phyloP scores from a whole-genome alignment of 805 yeast genomes.

The Starmerella apis region DNA sequence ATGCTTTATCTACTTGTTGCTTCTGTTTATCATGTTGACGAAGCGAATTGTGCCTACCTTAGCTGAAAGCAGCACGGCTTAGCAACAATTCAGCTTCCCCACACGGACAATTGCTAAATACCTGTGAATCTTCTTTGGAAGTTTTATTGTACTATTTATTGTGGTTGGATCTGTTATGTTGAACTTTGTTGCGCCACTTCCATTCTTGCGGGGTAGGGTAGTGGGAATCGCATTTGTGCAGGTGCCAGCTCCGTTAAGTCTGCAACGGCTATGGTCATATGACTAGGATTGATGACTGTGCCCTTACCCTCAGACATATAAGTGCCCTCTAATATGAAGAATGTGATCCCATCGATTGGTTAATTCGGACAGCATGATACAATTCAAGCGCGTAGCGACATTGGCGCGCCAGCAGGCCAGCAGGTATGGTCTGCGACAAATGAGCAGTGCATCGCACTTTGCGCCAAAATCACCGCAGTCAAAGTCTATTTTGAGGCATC shows the following conservation, averaged over 20 bases:
- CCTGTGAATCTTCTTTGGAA: no score
- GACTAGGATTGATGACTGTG: not conserved
- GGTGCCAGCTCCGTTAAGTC: not conserved
- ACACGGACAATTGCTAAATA: no score
- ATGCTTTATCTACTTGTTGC: no score
- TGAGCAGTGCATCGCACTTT: not conserved
- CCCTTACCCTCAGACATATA: not conserved
- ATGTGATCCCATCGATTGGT: not conserved
- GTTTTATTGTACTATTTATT: not conserved
- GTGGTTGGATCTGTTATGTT: not conserved
- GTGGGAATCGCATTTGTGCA: not conserved
- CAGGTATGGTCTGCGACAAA: not conserved
- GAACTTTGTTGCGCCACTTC: not conserved
- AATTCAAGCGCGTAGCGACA: not conserved
- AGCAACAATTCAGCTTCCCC: no score
- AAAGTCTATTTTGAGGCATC: not conserved
- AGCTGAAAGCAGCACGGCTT: no score
- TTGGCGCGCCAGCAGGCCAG: slow-evolving; percentile 3
- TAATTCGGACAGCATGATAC: not conserved
- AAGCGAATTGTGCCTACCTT: no score
- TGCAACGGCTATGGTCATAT: not conserved
- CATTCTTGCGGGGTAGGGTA: not conserved
- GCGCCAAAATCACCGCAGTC: not conserved
- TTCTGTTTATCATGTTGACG: no score
- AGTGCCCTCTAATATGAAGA: not conserved